phyloP scores from a whole-genome alignment of 371 early-diverging fungal genomes.

The Chytridium lagenaria region DNA sequence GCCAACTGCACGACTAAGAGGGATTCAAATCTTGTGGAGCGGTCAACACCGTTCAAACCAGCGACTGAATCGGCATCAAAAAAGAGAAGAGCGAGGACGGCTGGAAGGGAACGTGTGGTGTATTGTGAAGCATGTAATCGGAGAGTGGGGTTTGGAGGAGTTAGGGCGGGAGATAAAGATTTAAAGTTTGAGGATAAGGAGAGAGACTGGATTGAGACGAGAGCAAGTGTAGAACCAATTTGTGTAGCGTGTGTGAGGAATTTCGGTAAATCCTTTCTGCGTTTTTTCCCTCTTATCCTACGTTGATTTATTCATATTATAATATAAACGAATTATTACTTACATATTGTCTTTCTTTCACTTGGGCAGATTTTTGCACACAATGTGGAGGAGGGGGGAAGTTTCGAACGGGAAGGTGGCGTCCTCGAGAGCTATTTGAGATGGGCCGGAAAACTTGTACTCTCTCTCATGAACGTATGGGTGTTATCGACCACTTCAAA shows the following conservation, averaged over 20 bases:
- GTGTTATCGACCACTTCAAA: slow-evolving; percentile 8
- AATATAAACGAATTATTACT: no score
- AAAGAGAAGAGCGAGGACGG: neutral
- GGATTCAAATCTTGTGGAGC: neutral
- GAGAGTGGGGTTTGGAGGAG: slow-evolving; percentile 1
- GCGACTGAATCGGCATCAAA: neutral
- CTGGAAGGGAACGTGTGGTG: neutral
- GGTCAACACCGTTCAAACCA: neutral
- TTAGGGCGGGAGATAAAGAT: neutral
- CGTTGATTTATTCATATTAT: neutral
- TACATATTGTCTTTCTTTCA: no score
- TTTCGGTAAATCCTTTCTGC: neutral
- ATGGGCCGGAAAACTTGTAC: slow-evolving; percentile 17
- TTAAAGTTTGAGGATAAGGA: neutral
- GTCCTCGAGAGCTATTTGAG: slow-evolving; percentile 32
- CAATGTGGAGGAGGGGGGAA: slow-evolving; percentile 41
- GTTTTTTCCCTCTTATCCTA: neutral
- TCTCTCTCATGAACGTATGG: slow-evolving; percentile 45
- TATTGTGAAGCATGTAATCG: neutral
- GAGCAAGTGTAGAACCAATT: slow-evolving; percentile 22
- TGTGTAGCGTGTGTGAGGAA: slow-evolving; percentile 4
- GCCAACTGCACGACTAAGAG: neutral
- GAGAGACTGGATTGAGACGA: neutral
- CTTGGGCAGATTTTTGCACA: slow-evolving; percentile 31
- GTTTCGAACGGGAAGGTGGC: slow-evolving; percentile 38